Evolutionary conservation across 1,284 basidiomycete species (phyloP).

Genomic region (Termitomyces sp.): DNA sequence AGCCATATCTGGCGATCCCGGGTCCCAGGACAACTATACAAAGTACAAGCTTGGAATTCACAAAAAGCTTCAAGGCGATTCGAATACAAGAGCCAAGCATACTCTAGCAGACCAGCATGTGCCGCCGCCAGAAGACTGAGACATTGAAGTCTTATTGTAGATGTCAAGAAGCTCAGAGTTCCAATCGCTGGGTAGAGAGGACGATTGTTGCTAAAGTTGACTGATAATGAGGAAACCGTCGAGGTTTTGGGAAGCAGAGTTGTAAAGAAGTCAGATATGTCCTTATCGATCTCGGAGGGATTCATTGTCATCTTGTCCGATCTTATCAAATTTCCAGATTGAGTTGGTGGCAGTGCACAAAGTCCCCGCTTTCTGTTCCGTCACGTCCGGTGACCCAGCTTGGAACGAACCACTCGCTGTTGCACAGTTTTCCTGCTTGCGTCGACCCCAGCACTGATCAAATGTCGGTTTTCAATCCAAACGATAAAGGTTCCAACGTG

Average conservation of each 20-base stretch:
- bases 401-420: background rate
- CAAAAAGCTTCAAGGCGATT: background rate
- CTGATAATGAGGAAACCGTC: no score
- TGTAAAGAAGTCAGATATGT: background rate
- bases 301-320: background rate
- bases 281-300: background rate
- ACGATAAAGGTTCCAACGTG: slow-evolving; percentile 4
- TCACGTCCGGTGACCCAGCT: background rate
- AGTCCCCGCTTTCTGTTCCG: background rate
- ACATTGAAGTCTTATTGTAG: background rate
- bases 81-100: background rate
- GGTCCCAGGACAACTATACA: background rate
- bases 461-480: background rate
- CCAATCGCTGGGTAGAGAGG: background rate
- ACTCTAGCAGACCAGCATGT: no score
- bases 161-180: background rate
- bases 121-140: no score
- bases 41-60: background rate
- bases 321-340: background rate
- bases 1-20: slow-evolving; percentile 1
- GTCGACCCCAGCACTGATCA: background rate
- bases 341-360: background rate
- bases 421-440: background rate
- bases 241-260: background rate
- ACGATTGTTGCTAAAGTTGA: background rate